phyloP scores from a whole-genome alignment of 1,284 basidiomycete genomes.

The Omphalotus olearius region DNA sequence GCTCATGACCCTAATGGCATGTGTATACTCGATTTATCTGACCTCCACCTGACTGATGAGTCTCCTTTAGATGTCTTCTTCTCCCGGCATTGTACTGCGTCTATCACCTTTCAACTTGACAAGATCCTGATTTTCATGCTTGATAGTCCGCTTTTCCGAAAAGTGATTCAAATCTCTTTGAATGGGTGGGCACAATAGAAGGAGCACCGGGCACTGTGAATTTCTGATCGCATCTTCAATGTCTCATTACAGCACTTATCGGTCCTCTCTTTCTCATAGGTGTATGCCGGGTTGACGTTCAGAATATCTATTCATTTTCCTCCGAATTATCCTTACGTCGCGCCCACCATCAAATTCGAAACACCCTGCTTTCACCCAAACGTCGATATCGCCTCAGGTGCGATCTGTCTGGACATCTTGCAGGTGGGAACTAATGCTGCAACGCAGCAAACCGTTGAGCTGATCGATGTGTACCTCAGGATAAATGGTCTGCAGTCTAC shows the following conservation, averaged over 20 bases:
- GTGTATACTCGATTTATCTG: conserved; percentile 20
- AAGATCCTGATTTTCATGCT: conserved; percentile 3
- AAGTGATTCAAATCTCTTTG: conserved; percentile 76
- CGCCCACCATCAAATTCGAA: conserved; percentile 78
- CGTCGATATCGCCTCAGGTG: conserved; percentile 73
- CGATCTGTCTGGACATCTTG: conserved; percentile 82
- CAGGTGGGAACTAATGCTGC: conserved; percentile 42
- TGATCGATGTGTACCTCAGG: conserved; percentile 37
- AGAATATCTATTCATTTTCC: conserved; percentile 81
- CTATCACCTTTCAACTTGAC: not conserved
- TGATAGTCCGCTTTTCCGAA: conserved; percentile 79
- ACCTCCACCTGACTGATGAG: conserved; percentile 2
- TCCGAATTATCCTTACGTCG: conserved; percentile 78
- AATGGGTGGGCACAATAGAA: conserved; percentile 82
- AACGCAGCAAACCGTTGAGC: not conserved
- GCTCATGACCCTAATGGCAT: conserved; percentile 81
- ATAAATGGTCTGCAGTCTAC: conserved; percentile 89
- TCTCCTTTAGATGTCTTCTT: conserved; percentile 68
- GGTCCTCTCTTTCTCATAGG: conserved; percentile 33
- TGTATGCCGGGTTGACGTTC: conserved; percentile 74
- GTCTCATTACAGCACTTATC: not conserved
- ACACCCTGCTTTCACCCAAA: conserved; percentile 86
- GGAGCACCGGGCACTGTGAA: conserved; percentile 71
- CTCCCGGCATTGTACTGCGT: conserved; percentile 70
- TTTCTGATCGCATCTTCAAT: conserved; percentile 5